Conservation (phyloP, 1,139 yeast genomes). For the Suhomyces guaymorum region DNA sequence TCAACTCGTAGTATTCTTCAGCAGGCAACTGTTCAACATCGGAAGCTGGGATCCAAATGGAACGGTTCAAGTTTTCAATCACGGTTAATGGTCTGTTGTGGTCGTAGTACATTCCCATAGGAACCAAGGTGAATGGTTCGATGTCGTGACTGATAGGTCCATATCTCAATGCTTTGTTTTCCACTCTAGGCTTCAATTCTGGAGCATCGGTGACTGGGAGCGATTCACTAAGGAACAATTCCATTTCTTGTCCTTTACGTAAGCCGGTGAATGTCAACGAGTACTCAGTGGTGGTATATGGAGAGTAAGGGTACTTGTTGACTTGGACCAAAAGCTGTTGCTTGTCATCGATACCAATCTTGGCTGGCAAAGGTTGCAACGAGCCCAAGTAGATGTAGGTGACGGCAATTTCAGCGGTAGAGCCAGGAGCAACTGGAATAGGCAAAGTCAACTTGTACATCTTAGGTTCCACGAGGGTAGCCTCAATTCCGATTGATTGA, state of each 20-base stretch:
- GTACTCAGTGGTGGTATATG: conserved; percentile 61
- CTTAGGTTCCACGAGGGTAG: conserved; percentile 29
- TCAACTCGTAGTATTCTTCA: conserved; percentile 83
- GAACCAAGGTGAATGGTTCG: conserved; percentile 48
- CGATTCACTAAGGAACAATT: conserved; percentile 24
- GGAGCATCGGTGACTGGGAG: conserved; percentile 24
- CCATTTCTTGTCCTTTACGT: conserved; percentile 49
- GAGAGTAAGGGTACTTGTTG: conserved; percentile 58
- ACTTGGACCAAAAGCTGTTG: conserved; percentile 63
- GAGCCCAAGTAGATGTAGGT: conserved; percentile 53
- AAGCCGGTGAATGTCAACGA: conserved; percentile 53
- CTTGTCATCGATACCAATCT: conserved; percentile 56
- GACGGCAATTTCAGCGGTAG: conserved; percentile 51
- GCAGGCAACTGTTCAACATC: conserved; percentile 46
- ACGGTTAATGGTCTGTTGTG: conserved; percentile 68
- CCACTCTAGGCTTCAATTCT: conserved; percentile 33
- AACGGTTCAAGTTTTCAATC: conserved; percentile 64
- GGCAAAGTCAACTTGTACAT: conserved; percentile 53
- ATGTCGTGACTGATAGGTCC: conserved; percentile 53
- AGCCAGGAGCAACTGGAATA: conserved; percentile 66
- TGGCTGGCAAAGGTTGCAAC: conserved; percentile 63
- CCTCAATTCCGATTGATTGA: conserved; percentile 27
- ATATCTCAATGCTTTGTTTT: conserved; percentile 47
- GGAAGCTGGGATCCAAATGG: conserved; percentile 65
- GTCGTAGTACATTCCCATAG: conserved; percentile 60